Conservation (phyloP, 2,329 filamentous ascomycete genomes). For the Exophiala sp. region DNA sequence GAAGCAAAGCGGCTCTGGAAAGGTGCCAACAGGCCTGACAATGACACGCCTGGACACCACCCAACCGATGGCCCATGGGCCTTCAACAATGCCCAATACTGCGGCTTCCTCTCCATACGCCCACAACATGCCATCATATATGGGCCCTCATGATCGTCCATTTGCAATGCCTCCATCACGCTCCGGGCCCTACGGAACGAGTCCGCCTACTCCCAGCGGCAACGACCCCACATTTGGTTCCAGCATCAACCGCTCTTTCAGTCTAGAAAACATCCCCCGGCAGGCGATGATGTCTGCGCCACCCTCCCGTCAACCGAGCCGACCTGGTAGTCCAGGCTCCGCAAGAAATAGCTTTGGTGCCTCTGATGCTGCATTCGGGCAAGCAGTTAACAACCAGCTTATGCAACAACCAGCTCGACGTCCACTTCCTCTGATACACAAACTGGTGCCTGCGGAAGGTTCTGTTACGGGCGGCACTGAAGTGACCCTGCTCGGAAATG, state of each 20-base stretch:
- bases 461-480: slow-evolving; percentile 81
- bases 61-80: slow-evolving; percentile 30
- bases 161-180: slow-evolving; percentile 45
- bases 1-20: slow-evolving; percentile 68
- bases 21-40: slow-evolving; percentile 68
- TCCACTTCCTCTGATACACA: slow-evolving; percentile 66
- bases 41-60: slow-evolving; percentile 77
- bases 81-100: slow-evolving; percentile 37
- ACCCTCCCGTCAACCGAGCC: slow-evolving; percentile 68
- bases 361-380: slow-evolving; percentile 33
- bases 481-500: slow-evolving; percentile 76
- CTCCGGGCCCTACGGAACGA: slow-evolving; percentile 52
- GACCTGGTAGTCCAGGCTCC: slow-evolving; percentile 67
- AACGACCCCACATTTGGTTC: slow-evolving; percentile 60
- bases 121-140: slow-evolving; percentile 35
- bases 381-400: slow-evolving; percentile 30
- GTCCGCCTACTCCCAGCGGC: slow-evolving; percentile 64
- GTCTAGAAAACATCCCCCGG: slow-evolving; percentile 62
- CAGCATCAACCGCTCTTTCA: slow-evolving; percentile 57
- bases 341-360: slow-evolving; percentile 44
- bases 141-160: slow-evolving; percentile 42
- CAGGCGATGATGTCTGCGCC: slow-evolving; percentile 69
- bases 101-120: slow-evolving; percentile 42
- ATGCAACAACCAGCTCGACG: slow-evolving; percentile 45
- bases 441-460: slow-evolving; percentile 78